A percentile compares a stretch with the other conserved stretches of the same genome.
Conservation (phyloP, 164 flowering plant genomes). For the Umbellularia californica region DNA sequence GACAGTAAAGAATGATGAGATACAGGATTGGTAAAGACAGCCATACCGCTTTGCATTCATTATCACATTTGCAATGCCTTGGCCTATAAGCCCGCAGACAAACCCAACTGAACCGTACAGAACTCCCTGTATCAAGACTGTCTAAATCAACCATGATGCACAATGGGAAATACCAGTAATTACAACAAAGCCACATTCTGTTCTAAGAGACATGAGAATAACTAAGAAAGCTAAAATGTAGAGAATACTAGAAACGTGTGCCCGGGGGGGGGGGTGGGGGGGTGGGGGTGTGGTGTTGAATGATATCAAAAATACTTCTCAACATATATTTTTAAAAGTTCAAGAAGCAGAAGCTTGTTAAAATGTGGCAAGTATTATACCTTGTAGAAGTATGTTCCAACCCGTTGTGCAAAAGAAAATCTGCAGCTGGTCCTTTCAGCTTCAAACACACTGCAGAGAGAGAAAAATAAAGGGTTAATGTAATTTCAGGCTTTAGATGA, state of each 20-base stretch:
- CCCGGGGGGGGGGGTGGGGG: too few relatives aligned
- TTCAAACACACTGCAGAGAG: slow-evolving; percentile 74
- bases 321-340: background rate
- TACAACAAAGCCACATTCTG: background rate
- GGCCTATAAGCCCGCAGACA: slow-evolving; percentile 87
- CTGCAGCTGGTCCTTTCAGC: slow-evolving; percentile 80
- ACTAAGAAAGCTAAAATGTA: too few relatives aligned
- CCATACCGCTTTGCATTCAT: slow-evolving; percentile 89
- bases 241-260: background rate
- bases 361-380: slow-evolving; percentile 25
- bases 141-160: background rate
- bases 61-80: slow-evolving; percentile 90
- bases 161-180: background rate
- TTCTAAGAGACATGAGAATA: background rate
- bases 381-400: slow-evolving; percentile 84
- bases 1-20: background rate
- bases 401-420: slow-evolving; percentile 66
- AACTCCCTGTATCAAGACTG: slow-evolving; percentile 53
- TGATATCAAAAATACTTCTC: background rate
- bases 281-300: too few relatives aligned
- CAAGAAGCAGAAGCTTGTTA: background rate
- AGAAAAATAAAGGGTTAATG: background rate
- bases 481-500: too few relatives aligned
- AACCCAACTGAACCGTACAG: slow-evolving; percentile 87
- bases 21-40: background rate